Conservation (phyloP, 1,139 yeast genomes). For the Yamadazyma dendronema region DNA sequence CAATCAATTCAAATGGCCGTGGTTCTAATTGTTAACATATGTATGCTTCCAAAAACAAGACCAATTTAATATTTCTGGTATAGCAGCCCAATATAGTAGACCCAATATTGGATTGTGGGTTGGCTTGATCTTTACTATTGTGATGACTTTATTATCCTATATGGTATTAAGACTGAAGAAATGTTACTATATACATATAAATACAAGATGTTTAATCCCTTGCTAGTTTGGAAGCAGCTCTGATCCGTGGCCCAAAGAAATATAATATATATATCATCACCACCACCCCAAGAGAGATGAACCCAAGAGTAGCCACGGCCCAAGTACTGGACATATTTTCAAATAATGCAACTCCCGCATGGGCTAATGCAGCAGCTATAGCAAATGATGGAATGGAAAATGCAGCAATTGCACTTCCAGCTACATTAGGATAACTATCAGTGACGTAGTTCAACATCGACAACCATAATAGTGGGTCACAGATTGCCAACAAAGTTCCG, state of each 20-base stretch:
- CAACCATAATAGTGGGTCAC: slow-evolving; percentile 1
- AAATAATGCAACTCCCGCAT: slow-evolving; percentile 1
- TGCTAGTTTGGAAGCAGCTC: not conserved
- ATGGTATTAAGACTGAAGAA: slow-evolving; percentile 11
- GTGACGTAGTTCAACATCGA: not conserved
- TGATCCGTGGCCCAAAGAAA: not conserved
- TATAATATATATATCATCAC: not conserved
- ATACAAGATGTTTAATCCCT: not conserved
- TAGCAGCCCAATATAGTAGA: slow-evolving; percentile 28
- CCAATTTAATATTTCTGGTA: slow-evolving; percentile 31
- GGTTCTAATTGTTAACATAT: slow-evolving; percentile 32
- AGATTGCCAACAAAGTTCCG: not conserved
- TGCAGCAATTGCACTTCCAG: slow-evolving; percentile 1
- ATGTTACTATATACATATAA: no score
- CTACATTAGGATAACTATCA: slow-evolving; percentile 1
- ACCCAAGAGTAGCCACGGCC: not conserved
- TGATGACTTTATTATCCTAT: slow-evolving; percentile 20
- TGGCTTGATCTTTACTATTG: slow-evolving; percentile 29
- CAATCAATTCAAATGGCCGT: slow-evolving; percentile 34
- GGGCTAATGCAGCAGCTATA: slow-evolving; percentile 1
- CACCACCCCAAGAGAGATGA: not conserved
- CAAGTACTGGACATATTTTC: not conserved
- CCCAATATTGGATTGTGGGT: slow-evolving; percentile 31
- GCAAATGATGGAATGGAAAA: slow-evolving; percentile 1
- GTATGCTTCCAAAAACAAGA: slow-evolving; percentile 27